Evolutionary conservation across 305 asterid species (phyloP), one percentile per base, ranked within the genome.

Genomic region (Plantago coronopus): DNA sequence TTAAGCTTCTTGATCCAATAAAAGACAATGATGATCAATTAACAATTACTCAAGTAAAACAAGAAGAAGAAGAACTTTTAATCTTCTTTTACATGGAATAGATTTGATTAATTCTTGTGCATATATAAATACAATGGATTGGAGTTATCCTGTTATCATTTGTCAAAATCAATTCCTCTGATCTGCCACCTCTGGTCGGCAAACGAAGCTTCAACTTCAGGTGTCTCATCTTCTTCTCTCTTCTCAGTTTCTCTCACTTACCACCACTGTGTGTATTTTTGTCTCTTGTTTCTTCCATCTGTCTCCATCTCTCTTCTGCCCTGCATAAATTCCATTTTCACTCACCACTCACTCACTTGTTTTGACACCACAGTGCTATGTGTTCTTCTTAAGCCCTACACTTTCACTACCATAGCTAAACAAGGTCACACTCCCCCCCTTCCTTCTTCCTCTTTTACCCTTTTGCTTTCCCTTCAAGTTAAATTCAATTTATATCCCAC

Each of bases 171-270:
- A 75, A 74, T 72, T 76, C 79, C 62, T 76, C 78, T 22, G 20
- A 22, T 40, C 78, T 72, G 81, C 81, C 76, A 72, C 79, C 75
- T 78, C 81, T 71, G 90, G 84, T 79, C 81, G 83, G 84, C 84
- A 80, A 72, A 70, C 70, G 70, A 74, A 72, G 73, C 78, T 67
- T 73, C 56, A 65, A 63, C 50, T 67, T 81, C 88, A 81, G 80
- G 79, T 74, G 76, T 74, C 76, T 76, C 82, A 63, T 67, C 74
- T 22, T 19, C 54, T 34, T 11, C 72, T 18, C 64, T 40, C 72
- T 57, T 67, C n/a, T n/a, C n/a, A n/a, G n/a, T 54, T 44, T 40
- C 10, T 21, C 62, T 17, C 58, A 18, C 57, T 65, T 61, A 51
- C 71, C 34, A 62, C 42, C 48, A 20, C 62, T 63, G 68, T 53